Conservation (phyloP, 2,329 filamentous ascomycete species). For the Aspergillus sp. region DNA sequence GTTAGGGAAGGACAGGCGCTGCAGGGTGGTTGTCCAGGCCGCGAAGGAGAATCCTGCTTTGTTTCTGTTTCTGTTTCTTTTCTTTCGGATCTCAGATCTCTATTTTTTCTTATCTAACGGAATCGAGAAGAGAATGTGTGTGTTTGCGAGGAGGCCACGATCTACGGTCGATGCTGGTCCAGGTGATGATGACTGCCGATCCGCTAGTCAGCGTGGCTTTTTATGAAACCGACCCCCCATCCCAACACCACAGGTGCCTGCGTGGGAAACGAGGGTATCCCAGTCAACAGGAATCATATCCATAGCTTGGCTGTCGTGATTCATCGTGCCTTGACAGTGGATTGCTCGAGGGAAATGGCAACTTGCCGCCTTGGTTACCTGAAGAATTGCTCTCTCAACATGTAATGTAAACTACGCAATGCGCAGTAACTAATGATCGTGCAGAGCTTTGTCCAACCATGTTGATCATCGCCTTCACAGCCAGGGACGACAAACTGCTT, state of each 20-base stretch:
- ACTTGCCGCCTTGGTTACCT: background rate
- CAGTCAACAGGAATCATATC: slow-evolving; percentile 2
- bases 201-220: slow-evolving; percentile 6
- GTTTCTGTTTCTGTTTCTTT: background rate
- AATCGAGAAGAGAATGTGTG: background rate
- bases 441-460: background rate
- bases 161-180: slow-evolving; percentile 11
- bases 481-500: slow-evolving; percentile 3
- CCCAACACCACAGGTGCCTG: slow-evolving; percentile 20
- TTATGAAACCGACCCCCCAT: slow-evolving; percentile 6
- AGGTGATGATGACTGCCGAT: slow-evolving; percentile 12
- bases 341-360: background rate
- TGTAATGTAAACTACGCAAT: no score
- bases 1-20: background rate
- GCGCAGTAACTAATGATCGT: background rate
- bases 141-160: background rate
- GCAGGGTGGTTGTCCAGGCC: slow-evolving; percentile 10
- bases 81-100: slow-evolving; percentile 6
- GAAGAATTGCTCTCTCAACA: background rate
- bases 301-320: background rate
- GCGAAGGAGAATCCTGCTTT: background rate
- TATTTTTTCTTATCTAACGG: background rate
- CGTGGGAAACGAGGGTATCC: slow-evolving; percentile 22
- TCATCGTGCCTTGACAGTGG: background rate
- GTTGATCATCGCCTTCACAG: slow-evolving; percentile 5